These are phyloP conservation scores for Bassia scoparia DNA, from an alignment of 148 eudicot genomes.

Conservation along the genomic window DNA sequence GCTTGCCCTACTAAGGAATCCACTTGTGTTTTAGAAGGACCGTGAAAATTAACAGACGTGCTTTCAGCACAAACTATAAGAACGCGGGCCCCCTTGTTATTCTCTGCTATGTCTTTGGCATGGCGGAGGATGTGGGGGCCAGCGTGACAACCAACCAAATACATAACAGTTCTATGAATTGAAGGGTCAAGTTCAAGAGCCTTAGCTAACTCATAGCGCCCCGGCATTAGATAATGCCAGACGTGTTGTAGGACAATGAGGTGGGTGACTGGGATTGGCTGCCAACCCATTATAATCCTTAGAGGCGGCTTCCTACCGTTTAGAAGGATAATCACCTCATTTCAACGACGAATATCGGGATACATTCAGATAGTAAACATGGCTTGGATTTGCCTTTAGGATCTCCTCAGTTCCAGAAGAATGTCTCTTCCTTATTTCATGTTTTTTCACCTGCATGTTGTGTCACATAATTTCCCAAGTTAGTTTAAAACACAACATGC, in stretches of 20 bases:
- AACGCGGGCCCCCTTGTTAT: constrained; percentile 24
- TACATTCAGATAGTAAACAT: constrained; percentile 14
- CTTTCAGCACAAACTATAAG: too few species aligned
- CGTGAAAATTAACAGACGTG: constrained; percentile 28
- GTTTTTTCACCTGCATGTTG: constrained; percentile 28
- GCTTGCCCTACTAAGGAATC: constrained; percentile 27
- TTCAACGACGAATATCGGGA: constrained; percentile 29
- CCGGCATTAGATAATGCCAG: constrained; percentile 34
- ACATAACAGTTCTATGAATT: constrained; percentile 28
- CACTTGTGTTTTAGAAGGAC: constrained; percentile 23
- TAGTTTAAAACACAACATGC: too few species aligned
- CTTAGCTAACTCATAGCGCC: constrained; percentile 30
- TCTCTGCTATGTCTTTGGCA: constrained; percentile 28
- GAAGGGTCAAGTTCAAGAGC: too few species aligned
- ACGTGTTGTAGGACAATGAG: constrained; percentile 32
- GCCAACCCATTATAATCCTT: constrained; percentile 29
- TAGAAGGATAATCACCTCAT: constrained; percentile 23
- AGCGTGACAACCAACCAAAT: constrained; percentile 33
- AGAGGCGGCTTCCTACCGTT: constrained; percentile 27
- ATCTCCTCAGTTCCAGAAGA: constrained; percentile 25
- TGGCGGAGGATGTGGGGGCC: constrained; percentile 30
- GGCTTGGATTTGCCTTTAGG: constrained; percentile 26
- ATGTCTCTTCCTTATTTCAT: constrained; percentile 32
- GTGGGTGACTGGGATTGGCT: constrained; percentile 26
- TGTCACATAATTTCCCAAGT: too few species aligned